phyloP scores from a whole-genome alignment of 73 alveolate species.

The Symbiodinium pilosum region DNA sequence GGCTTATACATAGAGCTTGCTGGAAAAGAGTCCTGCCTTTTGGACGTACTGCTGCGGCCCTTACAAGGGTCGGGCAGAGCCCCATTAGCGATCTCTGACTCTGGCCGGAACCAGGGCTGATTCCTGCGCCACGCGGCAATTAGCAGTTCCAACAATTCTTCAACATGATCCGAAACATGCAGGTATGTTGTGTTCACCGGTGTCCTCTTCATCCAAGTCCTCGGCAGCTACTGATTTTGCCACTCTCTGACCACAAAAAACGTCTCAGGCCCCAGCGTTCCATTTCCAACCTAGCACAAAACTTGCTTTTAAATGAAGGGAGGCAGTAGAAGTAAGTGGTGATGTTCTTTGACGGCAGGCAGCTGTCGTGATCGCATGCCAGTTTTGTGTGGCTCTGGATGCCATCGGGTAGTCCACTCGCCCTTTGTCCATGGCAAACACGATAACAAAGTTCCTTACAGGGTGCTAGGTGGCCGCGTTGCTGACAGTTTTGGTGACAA shows the following conservation, averaged over 20 bases:
- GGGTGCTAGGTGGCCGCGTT: too few species aligned
- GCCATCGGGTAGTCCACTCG: slow-evolving; percentile 84
- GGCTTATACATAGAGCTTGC: too few species aligned
- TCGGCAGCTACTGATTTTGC: too few species aligned
- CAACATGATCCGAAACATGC: too few species aligned
- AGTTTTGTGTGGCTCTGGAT: slow-evolving; percentile 68
- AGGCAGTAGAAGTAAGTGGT: not conserved
- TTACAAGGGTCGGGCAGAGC: slow-evolving; percentile 62
- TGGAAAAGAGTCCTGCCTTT: not conserved
- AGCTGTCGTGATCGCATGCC: slow-evolving; percentile 87
- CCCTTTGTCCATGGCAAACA: slow-evolving; percentile 85
- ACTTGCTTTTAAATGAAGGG: too few species aligned
- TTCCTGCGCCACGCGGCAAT: slow-evolving; percentile 24
- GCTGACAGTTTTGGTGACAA: not conserved
- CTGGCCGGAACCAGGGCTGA: slow-evolving; percentile 49
- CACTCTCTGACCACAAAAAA: too few species aligned
- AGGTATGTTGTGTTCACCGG: not conserved
- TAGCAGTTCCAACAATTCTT: too few species aligned
- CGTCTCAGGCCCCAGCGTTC: slow-evolving; percentile 28
- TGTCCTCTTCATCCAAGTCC: slow-evolving; percentile 76
- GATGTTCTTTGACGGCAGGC: not conserved
- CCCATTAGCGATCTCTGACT: not conserved
- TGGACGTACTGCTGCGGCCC: slow-evolving; percentile 81
- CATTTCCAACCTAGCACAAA: slow-evolving; percentile 50
- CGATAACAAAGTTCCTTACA: slow-evolving; percentile 74